phyloP scores from a whole-genome alignment of 169 alveolate genomes.

The Sarcocystis neurona region DNA sequence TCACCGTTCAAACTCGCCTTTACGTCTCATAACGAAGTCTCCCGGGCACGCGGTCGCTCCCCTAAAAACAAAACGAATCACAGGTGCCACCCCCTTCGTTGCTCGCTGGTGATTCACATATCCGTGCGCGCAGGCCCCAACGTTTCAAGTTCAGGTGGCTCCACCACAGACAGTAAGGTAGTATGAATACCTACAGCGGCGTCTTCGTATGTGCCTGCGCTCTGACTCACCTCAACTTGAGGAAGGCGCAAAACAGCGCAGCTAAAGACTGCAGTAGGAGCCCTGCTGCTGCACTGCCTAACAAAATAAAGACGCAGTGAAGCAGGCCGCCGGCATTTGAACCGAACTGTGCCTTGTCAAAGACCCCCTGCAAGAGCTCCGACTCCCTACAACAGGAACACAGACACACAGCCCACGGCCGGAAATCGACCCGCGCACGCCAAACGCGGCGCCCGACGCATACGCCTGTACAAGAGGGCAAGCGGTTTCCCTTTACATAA shows the following conservation, averaged over 20 bases:
- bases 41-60: background rate
- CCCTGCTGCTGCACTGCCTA: conserved; percentile 93
- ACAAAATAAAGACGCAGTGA: conserved; percentile 92
- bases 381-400: conserved; percentile 76
- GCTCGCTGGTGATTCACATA: no score
- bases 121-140: no score
- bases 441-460: background rate
- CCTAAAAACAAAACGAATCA: no score
- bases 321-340: conserved; percentile 94
- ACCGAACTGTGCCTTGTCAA: conserved; percentile 97
- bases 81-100: no score
- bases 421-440: background rate
- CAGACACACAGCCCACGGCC: conserved; percentile 34
- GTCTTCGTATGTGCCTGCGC: background rate
- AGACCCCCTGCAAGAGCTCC: conserved; percentile 94
- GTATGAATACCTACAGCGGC: background rate
- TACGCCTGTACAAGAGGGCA: no score
- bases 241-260: conserved; percentile 59
- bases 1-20: conserved; percentile 10
- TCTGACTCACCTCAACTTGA: conserved; percentile 61
- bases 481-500: no score
- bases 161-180: no score
- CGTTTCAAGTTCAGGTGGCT: no score
- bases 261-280: conserved; percentile 74
- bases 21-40: conserved; percentile 2